Conservation (phyloP, 306 rosid genomes). For the Vachellia collinsii region DNA sequence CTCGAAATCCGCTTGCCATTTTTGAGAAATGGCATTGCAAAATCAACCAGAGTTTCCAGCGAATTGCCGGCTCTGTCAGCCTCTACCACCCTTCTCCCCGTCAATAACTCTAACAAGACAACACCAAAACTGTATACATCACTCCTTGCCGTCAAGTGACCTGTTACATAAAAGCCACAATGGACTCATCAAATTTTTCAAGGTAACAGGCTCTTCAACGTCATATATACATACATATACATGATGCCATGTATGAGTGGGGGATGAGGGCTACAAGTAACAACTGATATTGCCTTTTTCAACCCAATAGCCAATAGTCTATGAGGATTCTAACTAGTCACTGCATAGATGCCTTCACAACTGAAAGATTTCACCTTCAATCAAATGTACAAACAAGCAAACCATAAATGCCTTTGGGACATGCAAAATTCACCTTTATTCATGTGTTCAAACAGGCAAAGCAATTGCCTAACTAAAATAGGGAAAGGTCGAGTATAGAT, state of each 20-base stretch:
- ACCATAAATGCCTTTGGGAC: not conserved
- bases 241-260: not conserved
- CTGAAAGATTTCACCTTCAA: not conserved
- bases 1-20: slow-evolving; percentile 70
- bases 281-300: not conserved
- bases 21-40: slow-evolving; percentile 77
- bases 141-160: slow-evolving; percentile 83
- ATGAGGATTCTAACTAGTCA: not conserved
- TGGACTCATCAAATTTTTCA: not conserved
- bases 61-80: slow-evolving; percentile 50
- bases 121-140: slow-evolving; percentile 96
- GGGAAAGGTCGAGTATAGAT: not conserved
- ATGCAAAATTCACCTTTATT: not conserved
- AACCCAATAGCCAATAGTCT: not conserved
- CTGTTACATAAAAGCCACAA: slow-evolving; percentile 47
- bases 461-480: not conserved
- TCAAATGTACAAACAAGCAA: not conserved
- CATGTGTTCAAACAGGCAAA: not conserved
- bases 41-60: slow-evolving; percentile 78
- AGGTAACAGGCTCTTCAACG: not conserved
- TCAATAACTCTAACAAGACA: slow-evolving; percentile 72
- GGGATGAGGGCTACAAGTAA: not conserved
- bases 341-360: not conserved
- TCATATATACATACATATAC: not conserved
- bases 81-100: slow-evolving; percentile 70